Base-by-base conservation (phyloP, 1,284 basidiomycete species). In the Trichosporon ovoides region DNA sequence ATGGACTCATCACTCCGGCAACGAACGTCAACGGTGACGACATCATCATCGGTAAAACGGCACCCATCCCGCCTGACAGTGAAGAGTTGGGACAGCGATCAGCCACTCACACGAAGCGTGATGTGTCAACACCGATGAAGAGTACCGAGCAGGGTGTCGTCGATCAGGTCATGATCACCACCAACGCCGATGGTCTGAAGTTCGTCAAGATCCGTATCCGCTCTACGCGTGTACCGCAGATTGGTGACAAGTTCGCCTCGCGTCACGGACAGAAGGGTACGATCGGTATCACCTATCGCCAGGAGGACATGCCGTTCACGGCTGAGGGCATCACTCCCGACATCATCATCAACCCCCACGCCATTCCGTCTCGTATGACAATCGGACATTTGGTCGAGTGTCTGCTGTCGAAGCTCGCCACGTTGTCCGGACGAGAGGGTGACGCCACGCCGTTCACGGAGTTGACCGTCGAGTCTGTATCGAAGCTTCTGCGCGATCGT, bases 221-320 rank as follows among this genome's bases (percentile, higher is more conserved):
- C 43, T 91, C 94, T 3, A 95, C 92, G 10, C 89, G 95, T 81
- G 85, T 98, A 53, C 95, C 95, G 38, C 93, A 98, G 78, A 96
- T 89, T 56, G 95, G 95, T 49, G 95, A 99, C 83, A 99, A 99
- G 80, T 99, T 99, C 73, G 96, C 95, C 7, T 99, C 95, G 58
- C 89, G 95, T 72, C 96, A 99, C 77, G 96, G 96, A 72, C 95
- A 99, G 80, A 99, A 99, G 81, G 95, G 96, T 80, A 98, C 95
- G 2, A 94, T 98, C 65, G 95, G 95, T 78, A 97, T 99, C 78
- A 97, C 94, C 0, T 98, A 98, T 73, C 87, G 95, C 53, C 96
- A 98, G 77, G 96, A 99, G 77, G 95, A 99, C 76, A 98, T 99
- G 95, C 95, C 95, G 33, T 99, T 98, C 81, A 96, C 93, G 5